Percentiles rank a stretch among this genome's conserved stretches.
These are phyloP conservation scores for Torulaspora globosa DNA, from an alignment of 1,139 yeast species.

Conservation along the genomic window DNA sequence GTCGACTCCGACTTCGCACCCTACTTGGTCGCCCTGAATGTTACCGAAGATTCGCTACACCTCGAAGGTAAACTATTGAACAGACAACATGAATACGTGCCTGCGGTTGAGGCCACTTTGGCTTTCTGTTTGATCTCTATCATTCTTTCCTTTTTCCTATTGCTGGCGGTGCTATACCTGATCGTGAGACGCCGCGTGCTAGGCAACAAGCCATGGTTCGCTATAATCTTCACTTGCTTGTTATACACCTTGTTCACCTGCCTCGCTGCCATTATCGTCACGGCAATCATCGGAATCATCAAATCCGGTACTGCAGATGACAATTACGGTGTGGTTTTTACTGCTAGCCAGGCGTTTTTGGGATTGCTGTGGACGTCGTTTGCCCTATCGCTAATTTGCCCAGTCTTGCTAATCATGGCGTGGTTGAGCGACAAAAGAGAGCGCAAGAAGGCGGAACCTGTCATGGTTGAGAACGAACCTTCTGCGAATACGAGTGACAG, in stretches of 20 bases:
- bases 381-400: slow-evolving; percentile 25
- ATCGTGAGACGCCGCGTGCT: slow-evolving; percentile 5
- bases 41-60: slow-evolving; percentile 30
- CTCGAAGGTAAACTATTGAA: slow-evolving; percentile 32
- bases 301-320: slow-evolving; percentile 35
- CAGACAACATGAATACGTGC: slow-evolving; percentile 32
- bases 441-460: slow-evolving; percentile 2
- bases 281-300: slow-evolving; percentile 32
- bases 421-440: slow-evolving; percentile 1
- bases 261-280: slow-evolving; percentile 29
- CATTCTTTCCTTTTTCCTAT: slow-evolving; percentile 23
- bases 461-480: slow-evolving; percentile 10
- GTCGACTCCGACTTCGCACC: slow-evolving; percentile 33
- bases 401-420: slow-evolving; percentile 10
- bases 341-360: slow-evolving; percentile 24
- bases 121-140: slow-evolving; percentile 31
- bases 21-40: slow-evolving; percentile 30
- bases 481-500: slow-evolving; percentile 9
- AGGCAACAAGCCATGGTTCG: slow-evolving; percentile 9
- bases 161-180: slow-evolving; percentile 10
- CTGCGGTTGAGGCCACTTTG: slow-evolving; percentile 31
- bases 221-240: slow-evolving; percentile 10
- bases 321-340: slow-evolving; percentile 30
- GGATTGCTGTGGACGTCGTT: slow-evolving; percentile 36
- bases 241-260: slow-evolving; percentile 27